Conservation (phyloP, 805 yeast species). For the Yamadazyma paraphyllophila region DNA sequence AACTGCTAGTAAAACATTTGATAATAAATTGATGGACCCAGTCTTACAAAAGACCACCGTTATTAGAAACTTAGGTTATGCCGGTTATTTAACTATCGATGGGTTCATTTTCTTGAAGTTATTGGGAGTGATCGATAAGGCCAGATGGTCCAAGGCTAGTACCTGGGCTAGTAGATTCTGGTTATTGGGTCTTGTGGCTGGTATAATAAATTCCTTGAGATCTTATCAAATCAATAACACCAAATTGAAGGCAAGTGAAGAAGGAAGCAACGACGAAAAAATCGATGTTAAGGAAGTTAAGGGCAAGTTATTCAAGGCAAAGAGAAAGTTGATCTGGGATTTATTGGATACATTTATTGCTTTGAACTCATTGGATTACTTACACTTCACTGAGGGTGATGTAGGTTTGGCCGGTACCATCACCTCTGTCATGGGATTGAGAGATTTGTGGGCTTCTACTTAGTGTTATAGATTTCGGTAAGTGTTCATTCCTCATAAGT, state of each 20-base stretch:
- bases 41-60: conserved; percentile 52
- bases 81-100: conserved; percentile 63
- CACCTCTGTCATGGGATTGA: conserved; percentile 76
- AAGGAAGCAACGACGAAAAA: conserved; percentile 21
- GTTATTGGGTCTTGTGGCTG: conserved; percentile 68
- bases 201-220: conserved; percentile 57
- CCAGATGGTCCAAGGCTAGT: conserved; percentile 49
- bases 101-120: conserved; percentile 60
- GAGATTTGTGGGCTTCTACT: conserved; percentile 57
- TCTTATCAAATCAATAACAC: conserved; percentile 47
- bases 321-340: conserved; percentile 73
- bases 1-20: conserved; percentile 63
- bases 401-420: conserved; percentile 82
- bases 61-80: conserved; percentile 58
- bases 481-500: conserved; percentile 4
- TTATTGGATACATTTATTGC: conserved; percentile 74
- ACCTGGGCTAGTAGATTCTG: conserved; percentile 69
- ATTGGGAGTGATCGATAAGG: conserved; percentile 51
- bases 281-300: conserved; percentile 36
- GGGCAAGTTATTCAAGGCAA: conserved; percentile 47
- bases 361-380: conserved; percentile 58
- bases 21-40: conserved; percentile 67
- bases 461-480: neutral
- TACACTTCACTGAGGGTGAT: conserved; percentile 70
- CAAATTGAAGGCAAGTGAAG: conserved; percentile 25